A percentile compares a stretch with the other conserved stretches of the same genome.
Conservation (phyloP, 208 protist genomes). For the Leishmania turanica region DNA sequence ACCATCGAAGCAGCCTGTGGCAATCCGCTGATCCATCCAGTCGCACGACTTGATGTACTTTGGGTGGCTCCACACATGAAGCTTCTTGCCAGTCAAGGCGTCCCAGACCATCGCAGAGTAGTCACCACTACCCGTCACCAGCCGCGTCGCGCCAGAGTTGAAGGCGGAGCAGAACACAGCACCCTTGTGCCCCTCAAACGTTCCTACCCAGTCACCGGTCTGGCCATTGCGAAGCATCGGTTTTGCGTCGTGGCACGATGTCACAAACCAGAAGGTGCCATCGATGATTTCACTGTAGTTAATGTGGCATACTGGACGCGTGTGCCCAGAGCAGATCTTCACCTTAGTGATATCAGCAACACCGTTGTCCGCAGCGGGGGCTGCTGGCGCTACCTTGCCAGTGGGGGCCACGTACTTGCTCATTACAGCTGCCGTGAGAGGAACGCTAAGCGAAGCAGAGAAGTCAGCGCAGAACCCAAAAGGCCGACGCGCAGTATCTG, state of each 20-base stretch:
- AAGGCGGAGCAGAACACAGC: constrained; percentile 94
- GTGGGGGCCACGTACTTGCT: constrained; percentile 74
- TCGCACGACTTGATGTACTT: constrained; percentile 96
- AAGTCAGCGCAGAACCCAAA: constrained; percentile 3
- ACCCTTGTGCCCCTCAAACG: constrained; percentile 96
- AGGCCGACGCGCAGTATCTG: neutral
- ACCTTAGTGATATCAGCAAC: constrained; percentile 71
- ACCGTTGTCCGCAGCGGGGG: constrained; percentile 27
- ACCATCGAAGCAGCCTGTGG: constrained; percentile 92
- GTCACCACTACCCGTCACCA: constrained; percentile 94
- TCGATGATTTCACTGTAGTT: constrained; percentile 93
- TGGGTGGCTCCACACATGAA: constrained; percentile 91
- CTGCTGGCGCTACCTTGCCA: constrained; percentile 41
- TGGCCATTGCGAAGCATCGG: constrained; percentile 95
- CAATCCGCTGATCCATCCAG: constrained; percentile 86
- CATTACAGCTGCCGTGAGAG: constrained; percentile 28
- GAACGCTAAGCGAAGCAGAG: constrained; percentile 3
- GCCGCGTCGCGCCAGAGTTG: constrained; percentile 79
- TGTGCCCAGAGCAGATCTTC: constrained; percentile 93
- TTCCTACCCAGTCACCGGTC: constrained; percentile 96
- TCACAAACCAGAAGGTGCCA: constrained; percentile 92
- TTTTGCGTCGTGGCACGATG: constrained; percentile 91
- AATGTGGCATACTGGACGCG: constrained; percentile 91
- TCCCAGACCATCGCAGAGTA: constrained; percentile 95
- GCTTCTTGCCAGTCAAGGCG: constrained; percentile 87